Conservation (phyloP, 2,329 filamentous ascomycete species). For the Fusarium liriodendri region DNA sequence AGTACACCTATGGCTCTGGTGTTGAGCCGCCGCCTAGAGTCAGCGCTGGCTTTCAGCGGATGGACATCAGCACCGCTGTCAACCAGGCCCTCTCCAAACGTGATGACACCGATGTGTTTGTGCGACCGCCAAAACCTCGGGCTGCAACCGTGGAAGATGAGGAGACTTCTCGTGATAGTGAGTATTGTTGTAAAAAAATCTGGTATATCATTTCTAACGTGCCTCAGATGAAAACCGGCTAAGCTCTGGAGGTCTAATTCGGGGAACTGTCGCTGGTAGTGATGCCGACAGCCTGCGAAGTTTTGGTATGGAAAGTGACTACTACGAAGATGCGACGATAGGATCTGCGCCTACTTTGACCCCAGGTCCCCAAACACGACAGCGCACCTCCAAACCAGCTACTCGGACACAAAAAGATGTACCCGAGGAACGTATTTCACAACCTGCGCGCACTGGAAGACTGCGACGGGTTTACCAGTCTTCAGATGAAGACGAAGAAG, state of each 20-base stretch:
- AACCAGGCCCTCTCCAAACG: constrained; percentile 41
- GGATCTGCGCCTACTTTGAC: constrained; percentile 40
- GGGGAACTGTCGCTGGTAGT: constrained; percentile 24
- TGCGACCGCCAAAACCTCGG: constrained; percentile 20
- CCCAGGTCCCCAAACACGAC: constrained; percentile 5
- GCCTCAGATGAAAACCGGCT: constrained; percentile 8
- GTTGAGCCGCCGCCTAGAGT: constrained; percentile 47
- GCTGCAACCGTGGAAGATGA: constrained; percentile 29
- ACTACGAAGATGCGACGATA: constrained; percentile 53
- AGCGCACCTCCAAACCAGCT: neutral
- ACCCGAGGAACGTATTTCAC: neutral
- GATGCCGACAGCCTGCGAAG: constrained; percentile 50
- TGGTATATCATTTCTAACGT: constrained; percentile 5
- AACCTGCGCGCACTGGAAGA: neutral
- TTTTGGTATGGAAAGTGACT: constrained; percentile 51
- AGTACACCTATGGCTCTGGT: constrained; percentile 54
- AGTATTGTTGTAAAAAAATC: neutral
- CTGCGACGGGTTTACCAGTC: neutral
- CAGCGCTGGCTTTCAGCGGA: constrained; percentile 35
- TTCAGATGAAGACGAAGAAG: constrained; percentile 5
- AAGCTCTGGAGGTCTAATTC: neutral
- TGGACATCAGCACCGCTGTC: constrained; percentile 47
- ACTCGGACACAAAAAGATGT: neutral
- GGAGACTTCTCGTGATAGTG: constrained; percentile 33
- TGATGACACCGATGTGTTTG: constrained; percentile 32